Base-by-base conservation (phyloP, 139 green algal species). In the Chlorella sp. region DNA sequence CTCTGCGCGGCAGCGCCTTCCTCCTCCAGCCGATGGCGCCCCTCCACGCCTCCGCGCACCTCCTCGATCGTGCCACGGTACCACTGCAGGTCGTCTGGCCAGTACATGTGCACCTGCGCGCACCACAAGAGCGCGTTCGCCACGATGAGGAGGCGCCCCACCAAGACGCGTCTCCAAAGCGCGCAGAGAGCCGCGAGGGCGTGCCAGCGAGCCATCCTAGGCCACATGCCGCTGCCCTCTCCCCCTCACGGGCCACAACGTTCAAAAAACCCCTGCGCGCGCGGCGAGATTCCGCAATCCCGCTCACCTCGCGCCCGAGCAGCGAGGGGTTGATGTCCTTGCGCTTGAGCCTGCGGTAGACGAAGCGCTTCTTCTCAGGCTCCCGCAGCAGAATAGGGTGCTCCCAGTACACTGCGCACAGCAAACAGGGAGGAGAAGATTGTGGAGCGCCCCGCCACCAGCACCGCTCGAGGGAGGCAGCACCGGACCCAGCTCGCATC, bases 71-170 rank as follows among this genome's bases (percentile, higher is more conserved):
- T 49, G 24, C 71, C 79, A 14, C 62, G 30, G 60, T 88, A 88
- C 83, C 83, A 88, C 5, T 66, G 31, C n/a, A 67, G 55, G 62
- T 88, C 69, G 1, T 79, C 74, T 0, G 83, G 83, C 83, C 83
- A 88, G 17, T 84, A 79, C 2, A 84, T 61, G 65, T 84, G 60
- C 42, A 83, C 73, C 78, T 83, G 71, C 31, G 35, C 30, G 17
- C 22, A 17, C 27, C 31, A 35, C 29, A 68, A 64, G 59, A n/a
- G 59, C 26, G 24, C 24, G 23, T 64, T 29, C 5, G 24, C n/a
- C 59, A n/a, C n/a, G n/a, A n/a, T n/a, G n/a, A n/a, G 59, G 23
- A 31, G 24, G 59, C 24, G 26, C 5, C 6, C 31, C 6, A 42
- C 23, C 59, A 64, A 10, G 14, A 64, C 24, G 26, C 24, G 6